phyloP scores from a whole-genome alignment of 1,139 yeast species.

The Taphrina pruni region DNA sequence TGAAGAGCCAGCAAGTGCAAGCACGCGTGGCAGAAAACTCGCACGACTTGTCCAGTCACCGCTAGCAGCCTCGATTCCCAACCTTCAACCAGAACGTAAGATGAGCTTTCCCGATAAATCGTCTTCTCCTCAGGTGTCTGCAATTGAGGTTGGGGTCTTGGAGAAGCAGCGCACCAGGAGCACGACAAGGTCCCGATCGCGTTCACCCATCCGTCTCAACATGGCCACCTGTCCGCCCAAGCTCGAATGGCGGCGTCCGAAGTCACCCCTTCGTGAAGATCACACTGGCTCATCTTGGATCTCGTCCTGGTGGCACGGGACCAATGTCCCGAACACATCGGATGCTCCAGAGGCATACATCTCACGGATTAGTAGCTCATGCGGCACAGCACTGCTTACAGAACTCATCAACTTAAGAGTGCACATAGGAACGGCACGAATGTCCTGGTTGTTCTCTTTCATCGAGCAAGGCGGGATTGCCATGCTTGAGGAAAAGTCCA shows the following conservation, averaged over 20 bases:
- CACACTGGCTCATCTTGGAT: constrained; percentile 31
- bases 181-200: constrained; percentile 8
- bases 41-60: neutral
- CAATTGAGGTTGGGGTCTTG: neutral
- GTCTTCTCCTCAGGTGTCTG: neutral
- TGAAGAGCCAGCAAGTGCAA: neutral
- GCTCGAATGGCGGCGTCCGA: constrained; percentile 28
- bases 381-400: constrained; percentile 3
- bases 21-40: neutral
- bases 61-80: neutral
- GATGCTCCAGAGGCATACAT: neutral
- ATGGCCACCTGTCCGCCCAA: constrained; percentile 34
- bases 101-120: neutral
- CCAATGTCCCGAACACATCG: neutral
- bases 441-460: constrained; percentile 17
- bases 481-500: neutral
- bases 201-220: constrained; percentile 28
- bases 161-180: neutral
- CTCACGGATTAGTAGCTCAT: neutral
- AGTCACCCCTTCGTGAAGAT: constrained; percentile 22
- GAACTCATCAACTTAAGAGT: constrained; percentile 20
- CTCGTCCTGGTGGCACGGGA: constrained; percentile 22
- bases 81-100: neutral
- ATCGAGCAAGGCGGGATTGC: constrained; percentile 14
- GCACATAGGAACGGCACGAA: constrained; percentile 19